Evolutionary conservation across 345 rosid species (phyloP).

Genomic region (Eucalyptus caleyi): DNA sequence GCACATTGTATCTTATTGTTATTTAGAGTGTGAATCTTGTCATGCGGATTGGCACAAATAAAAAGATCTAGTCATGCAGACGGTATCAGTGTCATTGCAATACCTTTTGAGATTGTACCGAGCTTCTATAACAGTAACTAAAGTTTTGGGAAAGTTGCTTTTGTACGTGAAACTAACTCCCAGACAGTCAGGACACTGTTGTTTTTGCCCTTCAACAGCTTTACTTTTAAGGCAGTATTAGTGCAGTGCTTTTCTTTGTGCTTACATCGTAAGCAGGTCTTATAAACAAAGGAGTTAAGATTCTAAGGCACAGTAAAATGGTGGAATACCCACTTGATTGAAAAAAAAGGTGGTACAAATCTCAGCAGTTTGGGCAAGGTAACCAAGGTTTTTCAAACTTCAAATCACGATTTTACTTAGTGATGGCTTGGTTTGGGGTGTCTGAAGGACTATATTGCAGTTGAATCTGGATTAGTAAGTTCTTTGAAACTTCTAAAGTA

Average conservation of each 20-base stretch:
- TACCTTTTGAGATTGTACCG: too few species aligned
- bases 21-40: not conserved
- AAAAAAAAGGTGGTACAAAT: too few species aligned
- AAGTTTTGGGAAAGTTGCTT: too few species aligned
- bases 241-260: not conserved
- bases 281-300: not conserved
- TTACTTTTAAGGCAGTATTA: not conserved
- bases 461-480: not conserved
- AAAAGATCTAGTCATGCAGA: not conserved
- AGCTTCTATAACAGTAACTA: too few species aligned
- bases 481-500: not conserved
- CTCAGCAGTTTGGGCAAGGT: too few species aligned
- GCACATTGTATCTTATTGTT: not conserved
- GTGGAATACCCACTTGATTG: too few species aligned
- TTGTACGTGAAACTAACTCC: not conserved
- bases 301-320: not conserved
- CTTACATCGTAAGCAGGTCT: not conserved
- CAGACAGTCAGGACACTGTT: not conserved
- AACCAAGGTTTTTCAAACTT: not conserved
- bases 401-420: not conserved
- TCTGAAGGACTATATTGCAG: not conserved
- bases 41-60: not conserved
- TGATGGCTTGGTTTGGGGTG: not conserved
- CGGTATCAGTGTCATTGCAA: not conserved
- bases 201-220: not conserved